These are phyloP conservation scores for Sarocladium oryzae DNA, from an alignment of 2,329 filamentous ascomycete genomes.

Conservation along the genomic window DNA sequence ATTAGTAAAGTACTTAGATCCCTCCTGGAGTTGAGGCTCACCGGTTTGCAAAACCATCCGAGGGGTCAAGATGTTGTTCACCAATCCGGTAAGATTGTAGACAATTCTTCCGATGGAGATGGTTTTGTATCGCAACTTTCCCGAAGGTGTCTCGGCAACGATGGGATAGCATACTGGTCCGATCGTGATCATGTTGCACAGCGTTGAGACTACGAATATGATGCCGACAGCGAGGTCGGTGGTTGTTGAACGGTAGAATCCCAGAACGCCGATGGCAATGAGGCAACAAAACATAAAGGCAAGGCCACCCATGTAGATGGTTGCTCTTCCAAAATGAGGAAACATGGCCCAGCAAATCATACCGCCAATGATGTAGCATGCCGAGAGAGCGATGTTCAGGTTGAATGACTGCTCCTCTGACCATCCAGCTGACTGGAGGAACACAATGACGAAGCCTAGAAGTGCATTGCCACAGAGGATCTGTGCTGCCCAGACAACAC, in stretches of 20 bases:
- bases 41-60: slow-evolving; percentile 22
- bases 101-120: slow-evolving; percentile 35
- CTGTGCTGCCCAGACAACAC: slow-evolving; percentile 32
- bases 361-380: slow-evolving; percentile 32
- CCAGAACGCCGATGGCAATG: slow-evolving; percentile 26
- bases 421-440: slow-evolving; percentile 32
- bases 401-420: slow-evolving; percentile 28
- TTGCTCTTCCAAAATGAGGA: slow-evolving; percentile 31
- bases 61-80: slow-evolving; percentile 31
- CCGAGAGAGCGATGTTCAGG: slow-evolving; percentile 32
- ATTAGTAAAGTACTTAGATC: background rate
- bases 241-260: slow-evolving; percentile 14
- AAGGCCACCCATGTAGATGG: slow-evolving; percentile 33
- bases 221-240: slow-evolving; percentile 24
- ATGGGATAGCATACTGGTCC: slow-evolving; percentile 32
- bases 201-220: slow-evolving; percentile 22
- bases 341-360: slow-evolving; percentile 34
- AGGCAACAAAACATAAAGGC: slow-evolving; percentile 32
- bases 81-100: slow-evolving; percentile 36
- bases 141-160: slow-evolving; percentile 34
- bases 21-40: background rate
- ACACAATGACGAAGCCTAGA: slow-evolving; percentile 29
- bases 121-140: slow-evolving; percentile 37
- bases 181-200: slow-evolving; percentile 27
- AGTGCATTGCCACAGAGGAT: slow-evolving; percentile 31